phyloP scores from a whole-genome alignment of 1,139 yeast genomes.

The Geotrichum citri-aurantii region DNA sequence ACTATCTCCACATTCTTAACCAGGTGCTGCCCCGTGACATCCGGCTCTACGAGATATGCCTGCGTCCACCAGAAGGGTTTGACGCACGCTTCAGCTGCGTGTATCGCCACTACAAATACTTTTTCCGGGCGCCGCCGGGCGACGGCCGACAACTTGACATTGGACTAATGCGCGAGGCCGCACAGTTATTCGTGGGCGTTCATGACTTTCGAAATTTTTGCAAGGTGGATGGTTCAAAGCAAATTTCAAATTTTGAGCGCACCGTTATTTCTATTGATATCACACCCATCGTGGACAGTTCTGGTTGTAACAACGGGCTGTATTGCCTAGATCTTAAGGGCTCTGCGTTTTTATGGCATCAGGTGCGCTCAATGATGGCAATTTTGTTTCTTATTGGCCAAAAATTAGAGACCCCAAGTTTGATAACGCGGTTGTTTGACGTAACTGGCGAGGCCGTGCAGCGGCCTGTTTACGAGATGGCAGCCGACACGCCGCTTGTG shows the following conservation, averaged over 20 bases:
- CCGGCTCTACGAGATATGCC: conserved; percentile 68
- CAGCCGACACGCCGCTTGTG: conserved; percentile 84
- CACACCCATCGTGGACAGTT: conserved; percentile 16
- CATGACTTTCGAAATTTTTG: conserved; percentile 95
- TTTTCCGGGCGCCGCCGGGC: conserved; percentile 40
- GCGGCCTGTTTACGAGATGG: conserved; percentile 84
- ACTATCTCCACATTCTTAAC: conserved; percentile 71
- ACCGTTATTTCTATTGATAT: conserved; percentile 39
- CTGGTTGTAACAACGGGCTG: conserved; percentile 18
- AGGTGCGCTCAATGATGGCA: conserved; percentile 94
- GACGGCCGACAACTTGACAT: conserved; percentile 45
- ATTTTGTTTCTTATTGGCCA: conserved; percentile 77
- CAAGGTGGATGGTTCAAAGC: conserved; percentile 90
- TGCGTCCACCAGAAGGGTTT: conserved; percentile 75
- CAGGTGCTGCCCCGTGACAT: conserved; percentile 76
- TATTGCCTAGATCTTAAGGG: conserved; percentile 78
- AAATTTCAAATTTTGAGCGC: conserved; percentile 68
- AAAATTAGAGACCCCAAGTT: conserved; percentile 53
- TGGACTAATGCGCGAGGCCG: conserved; percentile 65
- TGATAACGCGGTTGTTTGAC: conserved; percentile 57
- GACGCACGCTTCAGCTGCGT: conserved; percentile 91
- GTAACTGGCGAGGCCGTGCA: conserved; percentile 39
- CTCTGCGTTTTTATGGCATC: conserved; percentile 95
- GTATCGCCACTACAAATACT: conserved; percentile 77
- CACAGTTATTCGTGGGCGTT: conserved; percentile 56